Percentiles rank a stretch among this genome's conserved stretches.
Conservation (phyloP, 192 early-diverging fungal genomes). For the Coemansia erecta region DNA sequence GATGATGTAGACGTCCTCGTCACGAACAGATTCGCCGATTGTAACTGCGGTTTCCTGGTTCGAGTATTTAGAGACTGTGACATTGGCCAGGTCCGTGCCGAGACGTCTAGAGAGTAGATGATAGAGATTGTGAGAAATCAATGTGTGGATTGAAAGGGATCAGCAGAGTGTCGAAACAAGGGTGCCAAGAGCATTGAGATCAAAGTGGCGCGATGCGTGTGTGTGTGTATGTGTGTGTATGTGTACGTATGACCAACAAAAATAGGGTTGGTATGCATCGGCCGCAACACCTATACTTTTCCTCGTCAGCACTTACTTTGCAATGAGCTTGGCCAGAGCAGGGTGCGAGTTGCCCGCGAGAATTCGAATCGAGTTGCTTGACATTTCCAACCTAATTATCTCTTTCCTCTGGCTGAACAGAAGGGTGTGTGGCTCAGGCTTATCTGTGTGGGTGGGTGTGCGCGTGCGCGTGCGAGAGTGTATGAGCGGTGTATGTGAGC, state of each 20-base stretch:
- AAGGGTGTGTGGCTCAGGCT: no score
- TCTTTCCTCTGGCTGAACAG: background rate
- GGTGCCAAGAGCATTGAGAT: background rate
- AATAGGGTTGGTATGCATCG: background rate
- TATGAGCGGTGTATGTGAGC: no score
- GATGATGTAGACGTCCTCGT: constrained; percentile 97
- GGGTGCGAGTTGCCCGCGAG: constrained; percentile 96
- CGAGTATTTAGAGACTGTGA: constrained; percentile 92
- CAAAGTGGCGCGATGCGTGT: background rate
- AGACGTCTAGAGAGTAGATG: constrained; percentile 64
- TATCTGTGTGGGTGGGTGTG: no score
- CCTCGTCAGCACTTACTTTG: constrained; percentile 63
- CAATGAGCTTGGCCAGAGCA: constrained; percentile 86
- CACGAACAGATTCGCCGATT: constrained; percentile 92
- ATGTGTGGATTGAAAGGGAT: background rate
- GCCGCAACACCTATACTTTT: background rate
- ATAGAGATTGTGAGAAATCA: background rate
- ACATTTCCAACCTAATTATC: constrained; percentile 43
- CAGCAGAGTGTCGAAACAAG: no score
- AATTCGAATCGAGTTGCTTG: constrained; percentile 93
- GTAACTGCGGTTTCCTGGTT: constrained; percentile 96
- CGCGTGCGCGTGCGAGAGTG: no score
- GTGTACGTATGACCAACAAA: background rate
- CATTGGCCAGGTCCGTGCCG: constrained; percentile 89
- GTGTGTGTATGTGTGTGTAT: background rate